These are phyloP conservation scores for Trichaptum fuscoviolaceum DNA, from an alignment of 768 basidiomycete species.

Conservation along the genomic window DNA sequence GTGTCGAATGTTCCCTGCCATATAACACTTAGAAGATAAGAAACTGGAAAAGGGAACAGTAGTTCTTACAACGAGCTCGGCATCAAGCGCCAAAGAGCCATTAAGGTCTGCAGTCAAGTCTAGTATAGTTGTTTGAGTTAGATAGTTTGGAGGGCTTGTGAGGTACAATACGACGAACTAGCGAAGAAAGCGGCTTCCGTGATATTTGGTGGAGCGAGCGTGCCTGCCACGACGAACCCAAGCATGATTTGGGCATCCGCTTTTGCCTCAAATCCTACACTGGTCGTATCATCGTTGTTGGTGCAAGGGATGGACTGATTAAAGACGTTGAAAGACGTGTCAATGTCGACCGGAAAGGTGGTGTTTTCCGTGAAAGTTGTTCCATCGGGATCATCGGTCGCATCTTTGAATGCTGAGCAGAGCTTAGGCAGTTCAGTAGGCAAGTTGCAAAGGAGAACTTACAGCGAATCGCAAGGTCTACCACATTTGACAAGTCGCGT, in stretches of 20 bases:
- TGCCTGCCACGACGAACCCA: constrained; percentile 38
- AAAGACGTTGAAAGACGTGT: constrained; percentile 28
- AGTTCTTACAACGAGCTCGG: constrained; percentile 30
- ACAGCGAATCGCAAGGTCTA: neutral
- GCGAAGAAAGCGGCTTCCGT: constrained; percentile 29
- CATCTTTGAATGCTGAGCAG: neutral
- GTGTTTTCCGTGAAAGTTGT: constrained; percentile 22
- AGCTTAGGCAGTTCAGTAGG: neutral
- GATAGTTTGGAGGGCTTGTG: no score
- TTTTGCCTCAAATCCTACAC: constrained; percentile 24
- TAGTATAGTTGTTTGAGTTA: neutral
- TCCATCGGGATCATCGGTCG: constrained; percentile 25
- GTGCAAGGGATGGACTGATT: constrained; percentile 21
- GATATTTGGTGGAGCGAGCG: constrained; percentile 39
- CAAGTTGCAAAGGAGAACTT: neutral
- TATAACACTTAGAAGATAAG: neutral
- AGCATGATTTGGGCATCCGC: constrained; percentile 28
- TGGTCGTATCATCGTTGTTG: constrained; percentile 13
- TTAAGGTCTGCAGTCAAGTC: constrained; percentile 35
- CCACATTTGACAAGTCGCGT: neutral
- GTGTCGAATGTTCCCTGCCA: constrained; percentile 2
- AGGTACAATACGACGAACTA: constrained; percentile 20
- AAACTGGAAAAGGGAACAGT: neutral
- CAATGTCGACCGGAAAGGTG: constrained; percentile 27
- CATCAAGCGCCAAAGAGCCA: constrained; percentile 33